These are phyloP conservation scores for Rhododendron ovatum DNA, from an alignment of 148 eudicot genomes.

Conservation along the genomic window DNA sequence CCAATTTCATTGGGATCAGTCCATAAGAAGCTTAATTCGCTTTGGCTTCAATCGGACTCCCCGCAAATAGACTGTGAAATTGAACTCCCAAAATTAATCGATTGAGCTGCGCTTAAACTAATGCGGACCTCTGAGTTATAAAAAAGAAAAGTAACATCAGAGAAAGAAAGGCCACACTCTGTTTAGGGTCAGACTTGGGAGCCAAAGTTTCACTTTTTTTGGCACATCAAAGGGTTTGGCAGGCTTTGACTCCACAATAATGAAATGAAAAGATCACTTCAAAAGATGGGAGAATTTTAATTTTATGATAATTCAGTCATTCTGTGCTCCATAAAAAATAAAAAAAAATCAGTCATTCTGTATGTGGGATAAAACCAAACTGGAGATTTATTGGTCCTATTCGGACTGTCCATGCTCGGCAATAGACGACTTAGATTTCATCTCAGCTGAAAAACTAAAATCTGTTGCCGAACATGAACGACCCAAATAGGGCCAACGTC, in stretches of 20 bases:
- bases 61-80: rapidly evolving
- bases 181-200: background rate
- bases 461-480: too few species aligned
- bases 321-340: too few species aligned
- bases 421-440: too few species aligned
- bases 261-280: background rate
- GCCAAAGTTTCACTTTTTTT: constrained; percentile 10
- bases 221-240: background rate
- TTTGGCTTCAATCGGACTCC: too few species aligned
- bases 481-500: too few species aligned
- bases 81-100: background rate
- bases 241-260: background rate
- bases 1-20: background rate
- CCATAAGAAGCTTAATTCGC: background rate
- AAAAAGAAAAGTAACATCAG: background rate
- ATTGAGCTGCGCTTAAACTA: background rate
- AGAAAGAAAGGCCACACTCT: background rate
- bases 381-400: too few species aligned
- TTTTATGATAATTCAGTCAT: background rate
- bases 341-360: too few species aligned
- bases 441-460: too few species aligned
- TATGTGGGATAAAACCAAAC: background rate
- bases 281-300: background rate
- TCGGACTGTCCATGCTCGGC: too few species aligned
- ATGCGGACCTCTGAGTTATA: background rate